Conservation (phyloP, 2,329 filamentous ascomycete genomes). For the Zalaria sp. region DNA sequence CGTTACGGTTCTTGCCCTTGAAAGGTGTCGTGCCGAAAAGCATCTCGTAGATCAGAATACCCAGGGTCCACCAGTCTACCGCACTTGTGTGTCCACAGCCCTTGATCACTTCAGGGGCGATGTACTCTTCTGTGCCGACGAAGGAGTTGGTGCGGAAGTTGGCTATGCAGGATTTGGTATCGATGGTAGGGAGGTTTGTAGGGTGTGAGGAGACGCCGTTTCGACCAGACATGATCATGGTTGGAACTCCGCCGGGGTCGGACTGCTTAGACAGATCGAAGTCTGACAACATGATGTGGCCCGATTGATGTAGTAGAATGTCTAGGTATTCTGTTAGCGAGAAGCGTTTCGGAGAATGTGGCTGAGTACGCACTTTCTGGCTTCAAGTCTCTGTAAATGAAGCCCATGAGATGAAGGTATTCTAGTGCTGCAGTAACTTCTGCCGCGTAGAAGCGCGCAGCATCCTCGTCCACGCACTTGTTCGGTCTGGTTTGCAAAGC, state of each 20-base stretch:
- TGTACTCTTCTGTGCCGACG: slow-evolving; percentile 97
- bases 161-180: slow-evolving; percentile 95
- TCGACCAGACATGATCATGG: slow-evolving; percentile 83
- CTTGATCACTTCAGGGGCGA: slow-evolving; percentile 97
- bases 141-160: slow-evolving; percentile 98
- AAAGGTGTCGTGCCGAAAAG: slow-evolving; percentile 96
- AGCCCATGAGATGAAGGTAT: slow-evolving; percentile 96
- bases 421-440: slow-evolving; percentile 94
- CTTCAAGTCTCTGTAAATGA: slow-evolving; percentile 96
- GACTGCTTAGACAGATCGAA: slow-evolving; percentile 98
- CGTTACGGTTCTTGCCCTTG: slow-evolving; percentile 98
- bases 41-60: slow-evolving; percentile 98
- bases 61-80: slow-evolving; percentile 98
- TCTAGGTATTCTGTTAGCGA: slow-evolving; percentile 44
- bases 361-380: slow-evolving; percentile 62
- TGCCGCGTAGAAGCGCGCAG: slow-evolving; percentile 91
- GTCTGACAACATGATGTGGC: slow-evolving; percentile 98
- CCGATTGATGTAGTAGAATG: slow-evolving; percentile 95
- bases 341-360: background rate
- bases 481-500: slow-evolving; percentile 91
- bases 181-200: slow-evolving; percentile 75
- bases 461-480: slow-evolving; percentile 94
- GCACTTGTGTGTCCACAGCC: slow-evolving; percentile 96
- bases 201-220: slow-evolving; percentile 61
- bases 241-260: slow-evolving; percentile 85